Evolutionary conservation across 495 filamentous ascomycete genomes (phyloP).

Genomic region (Hyaloscypha hepaticicola): DNA sequence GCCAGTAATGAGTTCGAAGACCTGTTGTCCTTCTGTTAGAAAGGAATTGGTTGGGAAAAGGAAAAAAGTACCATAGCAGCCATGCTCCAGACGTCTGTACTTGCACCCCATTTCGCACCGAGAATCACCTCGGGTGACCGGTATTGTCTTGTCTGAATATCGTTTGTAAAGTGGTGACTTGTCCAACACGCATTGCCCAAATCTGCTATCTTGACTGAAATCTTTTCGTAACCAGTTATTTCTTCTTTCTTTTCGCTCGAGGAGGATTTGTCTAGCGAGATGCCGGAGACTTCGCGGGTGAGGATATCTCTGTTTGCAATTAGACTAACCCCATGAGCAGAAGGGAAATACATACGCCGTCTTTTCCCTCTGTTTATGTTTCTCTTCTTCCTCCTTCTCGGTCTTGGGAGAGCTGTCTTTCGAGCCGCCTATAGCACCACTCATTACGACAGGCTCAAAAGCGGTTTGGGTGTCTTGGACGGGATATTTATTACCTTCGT

Average conservation of each 20-base stretch:
- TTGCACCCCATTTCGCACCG: slow-evolving; percentile 96
- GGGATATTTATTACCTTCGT: slow-evolving; percentile 61
- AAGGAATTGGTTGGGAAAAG: not conserved
- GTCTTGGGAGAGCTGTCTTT: slow-evolving; percentile 44
- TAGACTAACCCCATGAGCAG: slow-evolving; percentile 1
- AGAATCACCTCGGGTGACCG: slow-evolving; percentile 96
- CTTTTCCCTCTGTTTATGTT: slow-evolving; percentile 87
- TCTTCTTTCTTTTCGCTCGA: slow-evolving; percentile 50
- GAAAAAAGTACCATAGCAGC: slow-evolving; percentile 79
- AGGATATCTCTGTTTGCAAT: slow-evolving; percentile 68
- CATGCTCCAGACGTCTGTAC: slow-evolving; percentile 99
- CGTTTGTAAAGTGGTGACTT: slow-evolving; percentile 97
- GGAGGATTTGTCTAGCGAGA: slow-evolving; percentile 80
- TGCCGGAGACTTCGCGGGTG: slow-evolving; percentile 89
- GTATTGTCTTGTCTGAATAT: slow-evolving; percentile 98
- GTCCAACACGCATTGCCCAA: slow-evolving; percentile 99
- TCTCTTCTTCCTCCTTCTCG: slow-evolving; percentile 55
- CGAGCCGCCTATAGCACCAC: slow-evolving; percentile 49
- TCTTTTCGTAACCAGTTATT: slow-evolving; percentile 63
- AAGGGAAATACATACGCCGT: slow-evolving; percentile 70
- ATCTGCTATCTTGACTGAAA: slow-evolving; percentile 99
- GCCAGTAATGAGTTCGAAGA: slow-evolving; percentile 96
- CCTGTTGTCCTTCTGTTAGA: slow-evolving; percentile 48
- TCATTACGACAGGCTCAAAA: slow-evolving; percentile 43
- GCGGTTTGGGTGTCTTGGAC: slow-evolving; percentile 24